Percentiles rank a stretch among this genome's conserved stretches.
Evolutionary conservation across 345 rosid genomes (phyloP).

Genomic region (Lenwebbia sp.): DNA sequence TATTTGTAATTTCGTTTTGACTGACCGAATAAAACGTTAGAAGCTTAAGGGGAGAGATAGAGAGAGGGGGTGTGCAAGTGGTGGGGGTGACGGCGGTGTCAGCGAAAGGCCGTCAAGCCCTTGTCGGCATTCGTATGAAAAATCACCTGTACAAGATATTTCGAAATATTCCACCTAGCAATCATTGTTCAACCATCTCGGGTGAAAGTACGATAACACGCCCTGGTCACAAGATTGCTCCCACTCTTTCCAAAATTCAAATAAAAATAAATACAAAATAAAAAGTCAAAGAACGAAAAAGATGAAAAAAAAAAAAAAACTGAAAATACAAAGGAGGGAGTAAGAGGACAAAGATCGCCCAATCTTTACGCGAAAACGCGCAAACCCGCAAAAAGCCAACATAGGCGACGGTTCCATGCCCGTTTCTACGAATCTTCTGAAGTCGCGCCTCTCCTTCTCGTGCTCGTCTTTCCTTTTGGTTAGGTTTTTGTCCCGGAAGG

Average conservation of each 20-base stretch:
- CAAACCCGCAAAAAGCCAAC: neutral
- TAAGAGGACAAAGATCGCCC: neutral
- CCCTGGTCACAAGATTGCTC: neutral
- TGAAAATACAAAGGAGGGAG: neutral
- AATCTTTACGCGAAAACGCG: neutral
- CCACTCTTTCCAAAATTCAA: neutral
- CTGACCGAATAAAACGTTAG: too few relatives aligned
- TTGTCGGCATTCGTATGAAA: neutral
- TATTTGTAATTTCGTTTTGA: too few relatives aligned
- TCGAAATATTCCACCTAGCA: neutral
- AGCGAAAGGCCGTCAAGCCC: neutral
- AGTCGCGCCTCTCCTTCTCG: neutral
- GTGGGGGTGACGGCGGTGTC: too few relatives aligned
- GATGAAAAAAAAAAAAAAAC: neutral
- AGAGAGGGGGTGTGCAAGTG: neutral
- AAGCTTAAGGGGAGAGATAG: neutral
- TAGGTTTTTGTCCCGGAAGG: neutral
- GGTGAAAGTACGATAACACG: neutral
- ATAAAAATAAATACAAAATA: accelerated
- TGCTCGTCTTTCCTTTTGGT: neutral
- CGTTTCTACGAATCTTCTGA: neutral
- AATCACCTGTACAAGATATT: neutral
- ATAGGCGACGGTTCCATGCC: neutral
- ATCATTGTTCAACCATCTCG: neutral
- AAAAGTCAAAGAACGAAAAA: neutral